Evolutionary conservation across 164 flowering plant species (phyloP), one percentile per base, ranked within the genome.

Genomic region (Malania oleifera): DNA sequence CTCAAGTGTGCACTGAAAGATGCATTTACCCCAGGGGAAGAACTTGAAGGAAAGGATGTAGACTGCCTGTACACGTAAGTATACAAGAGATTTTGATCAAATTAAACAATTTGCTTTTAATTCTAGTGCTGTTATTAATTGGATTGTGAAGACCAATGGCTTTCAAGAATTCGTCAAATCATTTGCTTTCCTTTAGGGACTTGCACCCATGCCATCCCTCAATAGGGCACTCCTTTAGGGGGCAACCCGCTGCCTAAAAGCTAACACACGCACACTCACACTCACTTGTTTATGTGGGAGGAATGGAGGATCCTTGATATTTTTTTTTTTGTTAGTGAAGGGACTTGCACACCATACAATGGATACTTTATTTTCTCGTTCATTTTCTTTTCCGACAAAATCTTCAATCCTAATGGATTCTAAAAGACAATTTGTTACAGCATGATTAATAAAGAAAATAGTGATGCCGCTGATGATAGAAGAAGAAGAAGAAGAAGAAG

Each of bases 11-110:
- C 81, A 17, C 64, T 93, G 17, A 72, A 75, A 18, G 91, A 90
- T 67, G 99, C 99, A 60, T 90, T 93, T 67, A 86, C 93, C 50
- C 96, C 99, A 0, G 98, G 96, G 52, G 82, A 73, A 34, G 97
- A 89, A 76, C 62, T 82, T 68, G 91, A 89, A 80, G 90, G 95
- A 56, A 64, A 73, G 56, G 81, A 89, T 52, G 76, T 75, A 0
- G 97, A 90, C 67, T 35, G 25, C 67, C 70, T 93, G 3, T 90
- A 79, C 85, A 90, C 96, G 98, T 93, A 80, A 38, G 97, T 71
- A 18, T 64, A 48, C 40, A 15, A 57, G 8, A 40, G 46, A 22
- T 22, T 14, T 14, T 45, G 13, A 27, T 47, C 38, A 26, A 17
- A 52, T 23, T 19, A 10, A 31, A 26, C n/a, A 27, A 17, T 27